These are phyloP conservation scores for Scalesia atractyloides DNA, from an alignment of 129 eudicot species.

Conservation along the genomic window DNA sequence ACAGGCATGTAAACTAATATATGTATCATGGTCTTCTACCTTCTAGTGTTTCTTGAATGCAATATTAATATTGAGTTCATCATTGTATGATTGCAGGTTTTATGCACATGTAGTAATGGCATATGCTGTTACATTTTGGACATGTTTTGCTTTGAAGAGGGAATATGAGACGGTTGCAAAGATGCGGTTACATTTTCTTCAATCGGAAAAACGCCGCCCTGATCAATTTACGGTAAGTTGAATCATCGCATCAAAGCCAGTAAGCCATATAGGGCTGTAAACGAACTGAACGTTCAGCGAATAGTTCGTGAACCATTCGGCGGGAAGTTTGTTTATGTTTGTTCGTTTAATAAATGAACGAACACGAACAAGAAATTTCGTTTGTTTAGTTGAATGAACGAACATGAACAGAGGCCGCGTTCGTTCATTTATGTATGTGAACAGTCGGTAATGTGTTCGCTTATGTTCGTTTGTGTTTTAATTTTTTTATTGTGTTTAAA, in stretches of 20 bases:
- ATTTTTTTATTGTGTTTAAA: too few relatives aligned
- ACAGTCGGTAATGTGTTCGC: too few relatives aligned
- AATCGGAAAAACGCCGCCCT: conserved; percentile 92
- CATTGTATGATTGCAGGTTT: conserved; percentile 46
- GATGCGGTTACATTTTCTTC: conserved; percentile 88
- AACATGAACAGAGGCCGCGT: too few relatives aligned
- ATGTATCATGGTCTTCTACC: too few relatives aligned
- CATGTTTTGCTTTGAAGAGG: conserved; percentile 64
- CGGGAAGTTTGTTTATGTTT: too few relatives aligned
- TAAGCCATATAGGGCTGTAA: neutral
- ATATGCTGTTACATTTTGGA: conserved; percentile 88
- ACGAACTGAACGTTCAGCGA: too few relatives aligned
- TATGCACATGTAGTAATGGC: conserved; percentile 86
- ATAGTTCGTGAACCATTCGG: too few relatives aligned
- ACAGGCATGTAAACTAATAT: conserved; percentile 46
- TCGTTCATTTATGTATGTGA: too few relatives aligned
- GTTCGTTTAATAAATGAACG: too few relatives aligned
- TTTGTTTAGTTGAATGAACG: too few relatives aligned
- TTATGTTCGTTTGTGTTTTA: too few relatives aligned
- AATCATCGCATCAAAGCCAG: conserved; percentile 13
- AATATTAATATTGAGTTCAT: conserved; percentile 5
- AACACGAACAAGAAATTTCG: too few relatives aligned
- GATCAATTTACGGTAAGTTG: conserved; percentile 89
- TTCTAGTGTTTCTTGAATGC: neutral
- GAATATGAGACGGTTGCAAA: conserved; percentile 71